These are phyloP conservation scores for Fragaria nilgerrensis DNA, from an alignment of 306 rosid species.

Conservation along the genomic window DNA sequence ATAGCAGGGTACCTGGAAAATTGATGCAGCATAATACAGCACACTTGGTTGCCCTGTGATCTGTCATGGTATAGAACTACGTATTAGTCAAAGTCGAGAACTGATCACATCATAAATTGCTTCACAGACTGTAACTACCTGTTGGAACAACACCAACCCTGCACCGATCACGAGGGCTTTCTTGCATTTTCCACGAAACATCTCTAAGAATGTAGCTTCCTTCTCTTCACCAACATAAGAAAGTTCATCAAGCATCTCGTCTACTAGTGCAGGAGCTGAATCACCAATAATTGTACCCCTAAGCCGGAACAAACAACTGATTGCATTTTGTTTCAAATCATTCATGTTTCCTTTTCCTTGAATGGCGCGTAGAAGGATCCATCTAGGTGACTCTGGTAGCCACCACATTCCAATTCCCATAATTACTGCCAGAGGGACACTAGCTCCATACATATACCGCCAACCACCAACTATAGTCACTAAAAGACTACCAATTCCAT, in stretches of 20 bases:
- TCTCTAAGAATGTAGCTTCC: constrained; percentile 53
- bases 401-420: constrained; percentile 96
- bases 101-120: constrained; percentile 22
- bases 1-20: constrained; percentile 71
- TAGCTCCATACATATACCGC: constrained; percentile 84
- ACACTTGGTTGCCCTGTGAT: constrained; percentile 98
- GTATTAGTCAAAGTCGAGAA: constrained; percentile 34
- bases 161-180: constrained; percentile 76
- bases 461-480: constrained; percentile 71
- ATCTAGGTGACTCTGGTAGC: constrained; percentile 91
- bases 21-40: constrained; percentile 87
- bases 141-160: constrained; percentile 94
- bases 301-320: constrained; percentile 51
- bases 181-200: constrained; percentile 73
- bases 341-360: constrained; percentile 64
- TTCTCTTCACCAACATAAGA: constrained; percentile 67
- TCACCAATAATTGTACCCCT: constrained; percentile 56
- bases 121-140: constrained; percentile 48
- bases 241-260: constrained; percentile 80
- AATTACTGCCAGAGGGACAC: constrained; percentile 60
- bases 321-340: constrained; percentile 51
- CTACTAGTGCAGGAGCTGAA: constrained; percentile 64
- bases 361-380: constrained; percentile 78
- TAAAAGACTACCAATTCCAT: constrained; percentile 79
- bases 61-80: neutral